Evolutionary conservation across 1,284 basidiomycete genomes (phyloP).

Genomic region (Erythrobasidium hasegawianum): DNA sequence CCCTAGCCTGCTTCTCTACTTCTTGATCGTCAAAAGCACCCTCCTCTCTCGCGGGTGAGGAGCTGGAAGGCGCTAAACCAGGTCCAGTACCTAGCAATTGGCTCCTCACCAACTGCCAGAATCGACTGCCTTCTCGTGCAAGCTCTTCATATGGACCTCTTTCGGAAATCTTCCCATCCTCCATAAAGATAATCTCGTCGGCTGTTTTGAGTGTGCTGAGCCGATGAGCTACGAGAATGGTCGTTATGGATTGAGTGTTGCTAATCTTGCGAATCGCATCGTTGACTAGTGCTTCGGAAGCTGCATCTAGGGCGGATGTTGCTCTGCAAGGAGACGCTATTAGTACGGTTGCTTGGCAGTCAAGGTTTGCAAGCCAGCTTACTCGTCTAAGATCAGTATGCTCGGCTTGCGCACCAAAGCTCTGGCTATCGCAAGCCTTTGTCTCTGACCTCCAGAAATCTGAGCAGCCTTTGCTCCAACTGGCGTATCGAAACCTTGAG

Average conservation of each 20-base stretch:
- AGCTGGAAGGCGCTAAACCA: neutral
- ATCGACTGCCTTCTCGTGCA: slow-evolving; percentile 41
- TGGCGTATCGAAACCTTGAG: slow-evolving; percentile 73
- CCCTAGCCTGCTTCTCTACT: neutral
- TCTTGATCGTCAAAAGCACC: neutral
- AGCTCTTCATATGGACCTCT: slow-evolving; percentile 76
- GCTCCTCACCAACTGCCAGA: slow-evolving; percentile 38
- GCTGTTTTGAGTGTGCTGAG: slow-evolving; percentile 55
- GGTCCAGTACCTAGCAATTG: slow-evolving; percentile 16
- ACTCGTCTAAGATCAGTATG: slow-evolving; percentile 55
- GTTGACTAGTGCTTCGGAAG: slow-evolving; percentile 77
- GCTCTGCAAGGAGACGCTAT: slow-evolving; percentile 58
- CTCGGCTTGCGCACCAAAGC: slow-evolving; percentile 53
- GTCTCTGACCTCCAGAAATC: slow-evolving; percentile 54
- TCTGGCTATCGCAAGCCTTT: slow-evolving; percentile 54
- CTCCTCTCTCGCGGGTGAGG: neutral
- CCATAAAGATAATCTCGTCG: slow-evolving; percentile 53
- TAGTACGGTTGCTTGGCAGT: no score
- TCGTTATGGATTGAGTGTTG: slow-evolving; percentile 69
- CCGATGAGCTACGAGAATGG: slow-evolving; percentile 79
- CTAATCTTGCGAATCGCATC: slow-evolving; percentile 86
- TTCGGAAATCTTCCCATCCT: slow-evolving; percentile 78
- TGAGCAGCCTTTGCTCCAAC: slow-evolving; percentile 51
- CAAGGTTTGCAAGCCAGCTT: no score
- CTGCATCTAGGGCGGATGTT: slow-evolving; percentile 71